Evolutionary conservation across 768 basidiomycete genomes (phyloP), one percentile per base, ranked within the genome.

Genomic region (Boletus speciosus): DNA sequence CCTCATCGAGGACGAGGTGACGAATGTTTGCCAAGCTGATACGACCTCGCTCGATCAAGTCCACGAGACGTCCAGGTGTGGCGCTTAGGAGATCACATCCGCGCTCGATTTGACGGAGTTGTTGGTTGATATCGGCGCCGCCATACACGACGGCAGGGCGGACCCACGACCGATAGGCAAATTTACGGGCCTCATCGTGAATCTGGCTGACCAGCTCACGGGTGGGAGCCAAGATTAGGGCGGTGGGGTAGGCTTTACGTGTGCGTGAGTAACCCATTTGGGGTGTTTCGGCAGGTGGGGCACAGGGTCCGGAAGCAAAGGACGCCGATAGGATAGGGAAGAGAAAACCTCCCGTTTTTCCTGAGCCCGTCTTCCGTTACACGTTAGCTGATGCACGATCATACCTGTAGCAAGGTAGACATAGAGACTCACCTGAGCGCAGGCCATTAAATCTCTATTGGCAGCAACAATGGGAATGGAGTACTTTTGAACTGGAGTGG

Each of bases 401-500:
- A 49, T 40, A 51, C 45, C 25, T 12, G 38, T 27, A 60, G 50
- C 49, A 55, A 46, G 50, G 55, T 6, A 37, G 1, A 49, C 25
- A 32, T 14, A 35, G 29, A 16, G 3, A 69, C 81, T 55, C 63
- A 87, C 90, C 80, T 93, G 90, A 64, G 93, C 93, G 71, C 93
- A 95, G 60, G 93, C 93, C 93, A 96, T 95, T 74, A 93, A 78
- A 74, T 93, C 91, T 72, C 90, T 81, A 64, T 86, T 85, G 61
- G 76, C 83, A 54, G 93, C 89, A 63, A 99, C 95, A 69, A 98
- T 98, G 70, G 97, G 97, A 67, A 99, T 89, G 62, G 97, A 98
- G 73, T 98, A 96, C 81, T 98, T 98, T 85, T 99, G 97, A 62
- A 99, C 97, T 23, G 97, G 97, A 47, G 97, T 99, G 10, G 97